Percentiles rank a stretch among this genome's conserved stretches.
Evolutionary conservation across 805 yeast genomes (phyloP).

Genomic region (Candida hispaniensis): DNA sequence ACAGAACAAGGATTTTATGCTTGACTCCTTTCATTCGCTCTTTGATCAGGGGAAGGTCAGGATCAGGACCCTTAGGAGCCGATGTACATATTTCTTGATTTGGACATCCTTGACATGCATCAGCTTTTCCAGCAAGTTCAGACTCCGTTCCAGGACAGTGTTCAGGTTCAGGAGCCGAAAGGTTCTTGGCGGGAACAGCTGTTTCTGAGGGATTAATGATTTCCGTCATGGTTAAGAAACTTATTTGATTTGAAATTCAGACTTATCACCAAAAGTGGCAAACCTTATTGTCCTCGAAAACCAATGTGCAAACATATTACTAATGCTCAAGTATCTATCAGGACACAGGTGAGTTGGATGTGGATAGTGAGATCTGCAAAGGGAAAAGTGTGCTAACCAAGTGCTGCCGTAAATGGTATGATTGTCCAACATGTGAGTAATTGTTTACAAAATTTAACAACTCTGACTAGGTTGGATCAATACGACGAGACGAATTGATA

Average conservation of each 20-base stretch:
- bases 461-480: too few relatives aligned
- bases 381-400: constrained; percentile 4
- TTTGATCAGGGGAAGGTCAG: constrained; percentile 70
- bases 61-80: constrained; percentile 82
- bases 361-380: neutral
- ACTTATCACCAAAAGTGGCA: neutral
- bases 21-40: constrained; percentile 50
- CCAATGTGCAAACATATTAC: constrained; percentile 27
- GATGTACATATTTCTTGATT: constrained; percentile 84
- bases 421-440: constrained; percentile 28
- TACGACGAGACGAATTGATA: too few relatives aligned
- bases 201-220: too few relatives aligned
- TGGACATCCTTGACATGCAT: constrained; percentile 92
- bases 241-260: too few relatives aligned
- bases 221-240: too few relatives aligned
- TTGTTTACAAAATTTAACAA: neutral
- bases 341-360: constrained; percentile 24
- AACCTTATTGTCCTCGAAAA: constrained; percentile 1
- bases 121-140: constrained; percentile 85
- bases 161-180: constrained; percentile 71
- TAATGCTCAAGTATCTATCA: constrained; percentile 29
- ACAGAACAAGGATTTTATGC: constrained; percentile 69
- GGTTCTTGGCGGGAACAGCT: constrained; percentile 1
- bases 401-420: constrained; percentile 29
- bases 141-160: constrained; percentile 99